Evolutionary conservation across 805 yeast genomes (phyloP).

Genomic region (Barnettozyma californica): DNA sequence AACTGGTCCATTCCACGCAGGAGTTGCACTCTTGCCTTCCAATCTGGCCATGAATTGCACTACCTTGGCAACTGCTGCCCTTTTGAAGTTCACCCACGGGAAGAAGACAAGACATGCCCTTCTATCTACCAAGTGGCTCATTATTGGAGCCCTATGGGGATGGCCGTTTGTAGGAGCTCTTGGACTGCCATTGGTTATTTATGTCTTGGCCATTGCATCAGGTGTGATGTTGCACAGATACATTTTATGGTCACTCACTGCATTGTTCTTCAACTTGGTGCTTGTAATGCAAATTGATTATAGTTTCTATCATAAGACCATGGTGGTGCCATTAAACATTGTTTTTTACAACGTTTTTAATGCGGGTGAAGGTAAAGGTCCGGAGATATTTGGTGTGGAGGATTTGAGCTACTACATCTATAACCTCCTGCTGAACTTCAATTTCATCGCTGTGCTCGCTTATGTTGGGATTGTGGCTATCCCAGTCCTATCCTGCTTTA

Average conservation of each 20-base stretch:
- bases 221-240: slow-evolving; percentile 12
- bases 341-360: slow-evolving; percentile 73
- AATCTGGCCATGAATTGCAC: slow-evolving; percentile 60
- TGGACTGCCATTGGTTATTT: slow-evolving; percentile 53
- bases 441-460: slow-evolving; percentile 42
- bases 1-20: slow-evolving; percentile 87
- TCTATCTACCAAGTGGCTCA: slow-evolving; percentile 36
- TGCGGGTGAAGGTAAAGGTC: slow-evolving; percentile 67
- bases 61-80: slow-evolving; percentile 38
- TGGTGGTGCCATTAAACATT: slow-evolving; percentile 77
- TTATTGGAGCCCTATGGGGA: slow-evolving; percentile 74
- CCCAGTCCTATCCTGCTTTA: slow-evolving; percentile 17
- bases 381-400: slow-evolving; percentile 86
- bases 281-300: slow-evolving; percentile 47
- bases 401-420: slow-evolving; percentile 65
- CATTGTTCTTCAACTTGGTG: slow-evolving; percentile 22
- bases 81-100: slow-evolving; percentile 26
- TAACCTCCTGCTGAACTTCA: slow-evolving; percentile 73
- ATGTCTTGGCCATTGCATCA: slow-evolving; percentile 20
- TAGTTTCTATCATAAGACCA: slow-evolving; percentile 49
- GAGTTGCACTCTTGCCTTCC: slow-evolving; percentile 82
- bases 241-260: slow-evolving; percentile 22
- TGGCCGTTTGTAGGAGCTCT: slow-evolving; percentile 85
- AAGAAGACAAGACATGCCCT: slow-evolving; percentile 20
- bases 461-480: slow-evolving; percentile 32